phyloP scores from a whole-genome alignment of 2,329 filamentous ascomycete genomes.

The Hirsutella thompsonii region DNA sequence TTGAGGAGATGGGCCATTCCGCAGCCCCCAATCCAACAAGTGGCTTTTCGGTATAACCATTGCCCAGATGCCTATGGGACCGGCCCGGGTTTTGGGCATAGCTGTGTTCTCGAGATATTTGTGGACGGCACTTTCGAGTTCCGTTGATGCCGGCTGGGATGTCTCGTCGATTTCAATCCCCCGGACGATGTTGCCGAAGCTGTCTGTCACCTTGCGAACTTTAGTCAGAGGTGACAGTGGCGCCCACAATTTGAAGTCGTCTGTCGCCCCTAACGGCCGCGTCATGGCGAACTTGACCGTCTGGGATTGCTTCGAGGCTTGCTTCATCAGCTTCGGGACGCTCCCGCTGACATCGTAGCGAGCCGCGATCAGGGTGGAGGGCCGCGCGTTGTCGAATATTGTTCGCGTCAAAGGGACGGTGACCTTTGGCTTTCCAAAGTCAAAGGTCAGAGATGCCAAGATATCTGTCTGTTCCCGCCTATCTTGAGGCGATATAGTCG shows the following conservation, averaged over 20 bases:
- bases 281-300: conserved; percentile 14
- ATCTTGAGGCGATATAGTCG: conserved; percentile 11
- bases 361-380: conserved; percentile 40
- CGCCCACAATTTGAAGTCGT: conserved; percentile 17
- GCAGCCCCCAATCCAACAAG: not conserved
- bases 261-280: conserved; percentile 8
- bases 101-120: conserved; percentile 34
- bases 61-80: conserved; percentile 59
- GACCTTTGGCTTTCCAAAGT: conserved; percentile 22
- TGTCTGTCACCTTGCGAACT: conserved; percentile 47
- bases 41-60: conserved; percentile 43
- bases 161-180: conserved; percentile 38
- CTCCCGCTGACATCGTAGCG: conserved; percentile 14
- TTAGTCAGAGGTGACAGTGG: conserved; percentile 51
- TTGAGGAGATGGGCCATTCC: conserved; percentile 5
- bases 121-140: conserved; percentile 55
- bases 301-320: conserved; percentile 26
- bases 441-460: conserved; percentile 28
- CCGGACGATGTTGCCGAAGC: conserved; percentile 69
- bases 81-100: conserved; percentile 15
- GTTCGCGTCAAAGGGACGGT: conserved; percentile 65
- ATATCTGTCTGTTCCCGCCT: conserved; percentile 19
- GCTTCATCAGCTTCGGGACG: conserved; percentile 11
- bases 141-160: conserved; percentile 50
- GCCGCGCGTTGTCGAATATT: conserved; percentile 56